Evolutionary conservation across 148 eudicot species (phyloP).

Genomic region (Camellia japonica): DNA sequence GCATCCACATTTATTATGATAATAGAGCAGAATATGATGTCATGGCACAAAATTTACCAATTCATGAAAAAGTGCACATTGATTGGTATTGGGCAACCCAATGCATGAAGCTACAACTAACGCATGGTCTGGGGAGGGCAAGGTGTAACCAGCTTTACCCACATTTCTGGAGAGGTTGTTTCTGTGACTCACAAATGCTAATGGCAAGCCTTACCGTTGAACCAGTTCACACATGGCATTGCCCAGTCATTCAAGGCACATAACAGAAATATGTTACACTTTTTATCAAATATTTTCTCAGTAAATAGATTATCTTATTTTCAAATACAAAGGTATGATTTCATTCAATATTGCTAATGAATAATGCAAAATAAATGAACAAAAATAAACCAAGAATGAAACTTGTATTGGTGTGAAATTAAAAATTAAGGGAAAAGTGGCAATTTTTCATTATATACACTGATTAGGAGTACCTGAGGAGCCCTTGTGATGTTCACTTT

Average conservation of each 20-base stretch:
- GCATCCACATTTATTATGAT: neutral
- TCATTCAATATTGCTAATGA: neutral
- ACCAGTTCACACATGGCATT: no score
- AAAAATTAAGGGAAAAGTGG: neutral
- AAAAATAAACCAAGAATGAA: neutral
- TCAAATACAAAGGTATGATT: neutral
- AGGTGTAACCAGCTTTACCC: no score
- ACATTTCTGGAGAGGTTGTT: no score
- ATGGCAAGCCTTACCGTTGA: no score
- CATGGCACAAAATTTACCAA: neutral
- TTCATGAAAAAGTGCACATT: neutral
- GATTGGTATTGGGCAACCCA: no score
- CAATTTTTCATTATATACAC: neutral
- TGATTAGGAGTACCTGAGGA: constrained; percentile 65
- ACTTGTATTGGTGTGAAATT: neutral
- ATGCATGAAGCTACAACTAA: no score
- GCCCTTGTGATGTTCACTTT: constrained; percentile 92
- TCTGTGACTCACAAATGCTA: no score
- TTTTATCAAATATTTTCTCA: neutral
- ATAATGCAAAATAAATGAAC: neutral
- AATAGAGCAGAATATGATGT: neutral
- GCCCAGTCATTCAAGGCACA: neutral
- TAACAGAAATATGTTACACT: neutral
- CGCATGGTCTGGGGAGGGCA: no score
- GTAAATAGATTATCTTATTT: neutral